Evolutionary conservation across 1,139 yeast genomes (phyloP), one percentile per base, ranked within the genome.

Genomic region (Hansenula sp.): DNA sequence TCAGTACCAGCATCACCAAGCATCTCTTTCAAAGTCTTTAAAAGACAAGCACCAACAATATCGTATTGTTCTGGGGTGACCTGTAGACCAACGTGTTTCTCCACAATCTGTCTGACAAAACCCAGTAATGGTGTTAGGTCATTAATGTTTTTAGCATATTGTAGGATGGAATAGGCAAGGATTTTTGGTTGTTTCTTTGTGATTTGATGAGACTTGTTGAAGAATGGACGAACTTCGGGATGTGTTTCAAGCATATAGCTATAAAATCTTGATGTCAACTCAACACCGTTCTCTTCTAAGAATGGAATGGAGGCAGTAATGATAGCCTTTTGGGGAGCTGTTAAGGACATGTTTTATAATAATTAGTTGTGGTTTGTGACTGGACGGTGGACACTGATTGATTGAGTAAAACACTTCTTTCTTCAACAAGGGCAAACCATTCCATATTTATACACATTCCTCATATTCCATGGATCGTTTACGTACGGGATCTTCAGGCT

Each of bases 121-220:
- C 66, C 76, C 13, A 70, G 56, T 42, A 84, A 67, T 18, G 76
- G 80, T 8, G 76, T 66, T 46, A 83, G 62, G 48, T 81, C 76
- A 52, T 83, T 83, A 48, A 84, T 81, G 59, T 81, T 72, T 54
- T 76, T 70, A 11, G 89, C 89, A 50, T 83, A 84, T 36, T 77
- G 72, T 38, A 81, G 64, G 36, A 83, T 68, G 1, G 89, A 76
- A 52, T 70, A 76, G 1, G 89, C 89, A 44, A 84, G 67, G 33
- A 84, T 81, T 51, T 71, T 70, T 46, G 89, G 88, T 59, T 84
- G 91, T 43, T 71, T 69, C 46, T 75, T 72, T 29, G 72, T 65
- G 41, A 59, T 61, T 61, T 83, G 90, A 60, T 83, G 76, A 4
- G 82, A 65, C 52, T 67, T 71, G 61, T 83, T 83, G 69, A 83